Percentiles rank a stretch among this genome's conserved stretches.
These are phyloP conservation scores for Periglandula ipomoeae DNA, from an alignment of 2,329 filamentous ascomycete genomes.

Conservation along the genomic window DNA sequence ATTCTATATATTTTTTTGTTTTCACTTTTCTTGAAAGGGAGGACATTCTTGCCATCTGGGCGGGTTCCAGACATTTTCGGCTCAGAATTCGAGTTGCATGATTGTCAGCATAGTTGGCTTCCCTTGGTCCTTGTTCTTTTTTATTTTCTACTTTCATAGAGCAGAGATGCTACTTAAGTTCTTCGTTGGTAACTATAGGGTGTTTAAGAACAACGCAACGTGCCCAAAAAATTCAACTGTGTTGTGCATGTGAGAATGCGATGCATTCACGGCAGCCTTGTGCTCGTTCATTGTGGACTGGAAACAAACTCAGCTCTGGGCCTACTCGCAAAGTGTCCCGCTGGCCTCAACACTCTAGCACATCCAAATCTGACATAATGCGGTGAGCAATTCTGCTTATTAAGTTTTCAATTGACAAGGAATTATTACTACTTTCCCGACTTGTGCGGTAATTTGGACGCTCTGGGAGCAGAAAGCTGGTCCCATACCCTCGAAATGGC, in stretches of 20 bases:
- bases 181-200: constrained; percentile 24
- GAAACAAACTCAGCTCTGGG: background rate
- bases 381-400: no score
- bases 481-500: background rate
- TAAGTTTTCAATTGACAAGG: background rate
- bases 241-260: background rate
- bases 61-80: constrained; percentile 24
- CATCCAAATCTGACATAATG: no score
- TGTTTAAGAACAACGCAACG: constrained; percentile 14
- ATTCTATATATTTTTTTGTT: constrained; percentile 2
- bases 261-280: background rate
- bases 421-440: background rate
- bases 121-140: constrained; percentile 4
- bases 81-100: constrained; percentile 20
- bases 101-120: constrained; percentile 26
- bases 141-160: constrained; percentile 16
- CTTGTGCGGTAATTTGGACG: background rate
- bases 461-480: background rate
- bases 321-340: background rate
- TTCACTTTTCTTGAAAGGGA: constrained; percentile 7
- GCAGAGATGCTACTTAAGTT: constrained; percentile 20
- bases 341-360: no score
- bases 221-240: constrained; percentile 2
- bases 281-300: no score
- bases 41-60: constrained; percentile 21